Conservation (phyloP, 192 early-diverging fungal species). For the Coemansia erecta region DNA sequence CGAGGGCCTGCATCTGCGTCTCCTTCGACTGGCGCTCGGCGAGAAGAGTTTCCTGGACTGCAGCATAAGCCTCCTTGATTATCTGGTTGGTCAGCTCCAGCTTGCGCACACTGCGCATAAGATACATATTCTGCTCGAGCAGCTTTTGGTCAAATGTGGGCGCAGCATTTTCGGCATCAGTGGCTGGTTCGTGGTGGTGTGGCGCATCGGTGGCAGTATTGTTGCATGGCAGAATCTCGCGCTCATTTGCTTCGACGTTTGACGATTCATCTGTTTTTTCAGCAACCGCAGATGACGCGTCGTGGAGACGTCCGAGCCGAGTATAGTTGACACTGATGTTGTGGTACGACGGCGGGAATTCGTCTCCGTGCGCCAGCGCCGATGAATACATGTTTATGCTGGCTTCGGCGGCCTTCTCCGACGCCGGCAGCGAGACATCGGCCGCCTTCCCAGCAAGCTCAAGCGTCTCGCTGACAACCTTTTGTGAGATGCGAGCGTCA, state of each 20-base stretch:
- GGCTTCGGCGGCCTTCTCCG: neutral
- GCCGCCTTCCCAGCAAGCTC: slow-evolving; percentile 5
- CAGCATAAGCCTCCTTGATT: slow-evolving; percentile 43
- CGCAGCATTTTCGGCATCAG: slow-evolving; percentile 7
- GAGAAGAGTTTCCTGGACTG: slow-evolving; percentile 47
- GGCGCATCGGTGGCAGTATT: slow-evolving; percentile 3
- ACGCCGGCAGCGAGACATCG: neutral
- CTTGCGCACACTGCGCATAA: slow-evolving; percentile 49
- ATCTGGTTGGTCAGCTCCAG: slow-evolving; percentile 54
- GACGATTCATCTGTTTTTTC: neutral
- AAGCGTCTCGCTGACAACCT: slow-evolving; percentile 16
- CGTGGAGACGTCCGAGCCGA: neutral
- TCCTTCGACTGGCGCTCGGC: slow-evolving; percentile 44
- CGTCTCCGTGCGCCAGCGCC: neutral
- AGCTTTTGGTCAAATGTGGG: slow-evolving; percentile 11
- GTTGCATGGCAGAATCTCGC: neutral
- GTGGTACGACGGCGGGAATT: slow-evolving; percentile 1
- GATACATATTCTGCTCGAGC: slow-evolving; percentile 26
- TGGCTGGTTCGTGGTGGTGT: neutral
- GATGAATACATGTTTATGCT: neutral
- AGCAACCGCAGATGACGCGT: neutral
- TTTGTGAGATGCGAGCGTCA: slow-evolving; percentile 1
- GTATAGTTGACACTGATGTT: neutral
- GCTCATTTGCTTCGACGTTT: neutral
- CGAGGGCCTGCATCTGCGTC: slow-evolving; percentile 26